Evolutionary conservation across 1,284 basidiomycete species (phyloP), one percentile per base, ranked within the genome.

Genomic region (Sanghuangporus sanghuang): DNA sequence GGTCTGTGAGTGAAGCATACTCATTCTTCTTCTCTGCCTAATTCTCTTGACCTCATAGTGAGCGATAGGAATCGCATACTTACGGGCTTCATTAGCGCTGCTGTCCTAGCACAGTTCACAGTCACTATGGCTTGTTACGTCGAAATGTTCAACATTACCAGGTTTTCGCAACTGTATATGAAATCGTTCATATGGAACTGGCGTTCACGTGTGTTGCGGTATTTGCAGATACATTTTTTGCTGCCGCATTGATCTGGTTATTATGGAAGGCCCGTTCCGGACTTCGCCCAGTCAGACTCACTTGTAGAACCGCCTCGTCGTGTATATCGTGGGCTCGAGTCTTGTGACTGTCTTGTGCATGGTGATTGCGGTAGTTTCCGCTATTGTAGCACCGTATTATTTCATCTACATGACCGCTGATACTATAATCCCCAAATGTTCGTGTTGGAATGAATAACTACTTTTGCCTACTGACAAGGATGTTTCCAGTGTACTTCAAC

Each of bases 251-350:
- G 35, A 36, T 60, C 12, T 64, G 12, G 42, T 53, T 38, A 12
- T 39, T 64, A 1, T 27, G 59, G 27, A 53, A 21, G 36, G 14
- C 14, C 3, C 21, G 48, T 5, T 52, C 46, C 6, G 62, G 62
- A 14, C 27, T 64, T 23, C 18, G 27, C 32, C 1, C n/a, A n/a
- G 52, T 18, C 52, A 18, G 62, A 63, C 23, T 18, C 57, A 11
- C n/a, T 60, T 16, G 32, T 63, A 23, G n/a, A 61, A 32, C 14
- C 5, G 38, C 21, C 57, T 63, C 12, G 52, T 63, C 39, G 6
- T 48, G 6, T 63, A 49, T 35, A 63, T 27, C 16, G n/a, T 63
- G 11, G 5, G 59, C 40, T 60, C 59, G 2, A 18, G 44, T n/a
- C 16, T 46, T 1, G 44, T n/a, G 16, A 46, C 44, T 14, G 16